phyloP scores from a whole-genome alignment of 2,329 filamentous ascomycete species.

The Aspergillus pseudoviridinutans region DNA sequence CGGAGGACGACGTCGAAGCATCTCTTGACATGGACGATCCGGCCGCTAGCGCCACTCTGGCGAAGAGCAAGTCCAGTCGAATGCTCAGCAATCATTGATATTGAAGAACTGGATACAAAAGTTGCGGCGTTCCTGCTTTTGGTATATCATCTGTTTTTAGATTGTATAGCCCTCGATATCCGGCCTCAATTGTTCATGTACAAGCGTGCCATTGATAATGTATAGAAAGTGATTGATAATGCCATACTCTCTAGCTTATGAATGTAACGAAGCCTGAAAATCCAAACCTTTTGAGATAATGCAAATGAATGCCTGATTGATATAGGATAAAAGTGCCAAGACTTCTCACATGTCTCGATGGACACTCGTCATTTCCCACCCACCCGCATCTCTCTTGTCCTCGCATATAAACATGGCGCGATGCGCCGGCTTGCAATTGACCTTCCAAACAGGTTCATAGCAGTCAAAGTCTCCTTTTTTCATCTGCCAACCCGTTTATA shows the following conservation, averaged over 20 bases:
- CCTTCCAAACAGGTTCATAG: not conserved
- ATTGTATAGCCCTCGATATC: not conserved
- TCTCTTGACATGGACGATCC: constrained; percentile 43
- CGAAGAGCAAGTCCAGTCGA: constrained; percentile 17
- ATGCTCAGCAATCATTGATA: not conserved
- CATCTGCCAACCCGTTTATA: not conserved
- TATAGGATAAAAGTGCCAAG: not conserved
- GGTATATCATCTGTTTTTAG: not conserved
- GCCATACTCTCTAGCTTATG: not conserved
- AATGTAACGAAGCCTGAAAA: not conserved
- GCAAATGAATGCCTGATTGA: not conserved
- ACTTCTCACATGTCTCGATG: not conserved
- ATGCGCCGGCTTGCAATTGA: constrained; percentile 17
- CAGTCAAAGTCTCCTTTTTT: not conserved
- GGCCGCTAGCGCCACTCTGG: constrained; percentile 29
- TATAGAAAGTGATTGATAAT: not conserved
- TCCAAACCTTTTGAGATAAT: not conserved
- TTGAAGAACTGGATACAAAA: not conserved
- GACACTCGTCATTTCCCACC: not conserved
- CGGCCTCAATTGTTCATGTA: not conserved
- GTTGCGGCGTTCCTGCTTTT: not conserved
- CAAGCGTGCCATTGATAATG: not conserved
- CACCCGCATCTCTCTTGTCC: not conserved
- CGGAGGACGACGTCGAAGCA: constrained; percentile 36
- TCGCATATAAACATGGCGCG: constrained; percentile 9